Evolutionary conservation across 148 eudicot genomes (phyloP).

Genomic region (Selenicereus undatus): DNA sequence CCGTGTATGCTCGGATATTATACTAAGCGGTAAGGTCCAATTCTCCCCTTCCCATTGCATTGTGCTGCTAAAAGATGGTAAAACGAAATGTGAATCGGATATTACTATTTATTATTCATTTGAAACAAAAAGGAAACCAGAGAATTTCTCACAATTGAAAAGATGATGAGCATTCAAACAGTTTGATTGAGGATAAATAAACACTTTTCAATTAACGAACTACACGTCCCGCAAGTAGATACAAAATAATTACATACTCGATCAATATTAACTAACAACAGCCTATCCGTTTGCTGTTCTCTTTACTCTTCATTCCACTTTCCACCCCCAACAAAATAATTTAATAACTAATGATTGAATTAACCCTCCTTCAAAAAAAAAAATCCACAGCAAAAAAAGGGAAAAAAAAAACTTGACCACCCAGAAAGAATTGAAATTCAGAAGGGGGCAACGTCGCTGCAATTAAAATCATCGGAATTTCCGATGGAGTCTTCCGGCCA

Average conservation of each 20-base stretch:
- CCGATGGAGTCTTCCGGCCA: conserved; percentile 69
- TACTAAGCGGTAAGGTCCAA: too few relatives aligned
- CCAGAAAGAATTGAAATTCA: conserved; percentile 16
- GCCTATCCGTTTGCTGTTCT: not conserved
- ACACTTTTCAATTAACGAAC: not conserved
- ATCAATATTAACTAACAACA: not conserved
- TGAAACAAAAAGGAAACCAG: too few relatives aligned
- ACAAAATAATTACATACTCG: conserved; percentile 6
- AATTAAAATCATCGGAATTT: conserved; percentile 53
- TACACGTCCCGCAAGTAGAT: not conserved
- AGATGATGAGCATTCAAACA: too few relatives aligned
- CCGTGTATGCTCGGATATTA: too few relatives aligned
- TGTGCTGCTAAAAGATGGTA: too few relatives aligned
- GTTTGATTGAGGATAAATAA: too few relatives aligned
- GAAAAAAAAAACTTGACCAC: not conserved
- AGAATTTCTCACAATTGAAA: too few relatives aligned
- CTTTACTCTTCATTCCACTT: too few relatives aligned
- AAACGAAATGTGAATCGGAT: too few relatives aligned
- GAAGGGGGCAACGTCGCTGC: conserved; percentile 63
- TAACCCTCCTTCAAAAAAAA: not conserved
- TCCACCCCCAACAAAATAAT: too few relatives aligned
- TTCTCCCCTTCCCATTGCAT: too few relatives aligned
- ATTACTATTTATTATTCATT: too few relatives aligned
- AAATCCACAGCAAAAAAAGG: not conserved
- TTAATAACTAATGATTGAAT: not conserved